These are phyloP conservation scores for Buxus sempervirens DNA, from an alignment of 164 flowering plant species.

Conservation along the genomic window DNA sequence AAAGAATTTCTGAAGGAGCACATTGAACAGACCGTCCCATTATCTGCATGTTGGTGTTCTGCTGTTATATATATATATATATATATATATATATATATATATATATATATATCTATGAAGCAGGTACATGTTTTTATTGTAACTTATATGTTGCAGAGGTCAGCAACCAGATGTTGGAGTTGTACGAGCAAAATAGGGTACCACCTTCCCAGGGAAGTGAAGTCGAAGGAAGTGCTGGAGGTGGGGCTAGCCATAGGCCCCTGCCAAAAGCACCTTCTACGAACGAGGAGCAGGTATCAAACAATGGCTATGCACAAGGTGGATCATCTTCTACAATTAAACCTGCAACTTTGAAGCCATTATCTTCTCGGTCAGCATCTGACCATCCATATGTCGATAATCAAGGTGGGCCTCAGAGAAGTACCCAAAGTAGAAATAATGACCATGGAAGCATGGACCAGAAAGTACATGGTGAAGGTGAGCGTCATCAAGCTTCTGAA, in stretches of 20 bases:
- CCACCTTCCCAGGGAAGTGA: conserved; percentile 76
- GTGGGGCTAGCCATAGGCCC: conserved; percentile 39
- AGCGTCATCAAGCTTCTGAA: conserved; percentile 28
- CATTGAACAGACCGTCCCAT: not conserved
- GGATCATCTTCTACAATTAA: conserved; percentile 18
- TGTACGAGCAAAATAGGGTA: conserved; percentile 86
- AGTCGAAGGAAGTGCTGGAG: conserved; percentile 59
- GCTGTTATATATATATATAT: not conserved
- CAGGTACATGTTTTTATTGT: not conserved
- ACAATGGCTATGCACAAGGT: conserved; percentile 22
- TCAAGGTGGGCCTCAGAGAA: conserved; percentile 31
- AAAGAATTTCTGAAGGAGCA: not conserved
- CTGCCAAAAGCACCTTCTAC: conserved; percentile 36
- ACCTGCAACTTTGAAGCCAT: conserved; percentile 25
- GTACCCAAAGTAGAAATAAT: conserved; percentile 36
- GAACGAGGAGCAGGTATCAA: conserved; percentile 40
- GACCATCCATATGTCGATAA: conserved; percentile 38
- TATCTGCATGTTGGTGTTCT: not conserved
- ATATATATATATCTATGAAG: too few relatives aligned
- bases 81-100: too few relatives aligned
- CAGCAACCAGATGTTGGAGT: conserved; percentile 96
- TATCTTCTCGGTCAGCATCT: conserved; percentile 24
- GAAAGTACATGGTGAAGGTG: conserved; percentile 33
- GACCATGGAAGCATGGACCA: conserved; percentile 48
- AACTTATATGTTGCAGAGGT: conserved; percentile 65